Evolutionary conservation across 2,329 filamentous ascomycete species (phyloP).

Genomic region (Penicillium frequentans): DNA sequence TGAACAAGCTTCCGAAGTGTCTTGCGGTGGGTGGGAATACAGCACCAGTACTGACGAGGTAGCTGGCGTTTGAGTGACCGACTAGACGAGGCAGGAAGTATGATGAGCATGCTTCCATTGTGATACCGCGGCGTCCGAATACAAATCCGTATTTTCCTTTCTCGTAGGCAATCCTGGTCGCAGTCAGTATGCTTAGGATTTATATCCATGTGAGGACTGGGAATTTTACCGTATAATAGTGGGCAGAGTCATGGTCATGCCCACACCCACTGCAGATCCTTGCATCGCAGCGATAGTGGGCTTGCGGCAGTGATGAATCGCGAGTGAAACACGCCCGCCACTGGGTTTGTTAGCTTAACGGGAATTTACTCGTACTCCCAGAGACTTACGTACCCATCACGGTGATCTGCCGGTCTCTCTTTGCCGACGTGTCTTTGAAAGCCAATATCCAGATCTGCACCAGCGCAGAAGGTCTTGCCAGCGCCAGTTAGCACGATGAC

Average conservation of each 20-base stretch:
- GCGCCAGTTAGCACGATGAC: constrained; percentile 56
- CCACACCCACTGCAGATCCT: constrained; percentile 58
- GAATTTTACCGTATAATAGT: constrained; percentile 49
- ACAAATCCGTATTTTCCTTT: constrained; percentile 71
- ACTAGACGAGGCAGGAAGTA: constrained; percentile 72
- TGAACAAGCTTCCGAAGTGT: constrained; percentile 59
- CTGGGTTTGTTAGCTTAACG: constrained; percentile 9
- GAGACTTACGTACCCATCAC: constrained; percentile 49
- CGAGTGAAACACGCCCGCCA: constrained; percentile 40
- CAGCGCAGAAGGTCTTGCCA: constrained; percentile 50
- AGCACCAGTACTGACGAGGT: constrained; percentile 61
- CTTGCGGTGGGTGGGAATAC: constrained; percentile 55
- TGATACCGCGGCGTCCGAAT: constrained; percentile 68
- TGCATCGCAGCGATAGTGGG: constrained; percentile 58
- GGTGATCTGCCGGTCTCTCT: constrained; percentile 49
- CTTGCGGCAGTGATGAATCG: constrained; percentile 59
- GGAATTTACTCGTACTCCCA: no score
- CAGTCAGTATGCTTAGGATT: neutral
- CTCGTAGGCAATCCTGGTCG: constrained; percentile 52
- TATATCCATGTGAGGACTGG: neutral
- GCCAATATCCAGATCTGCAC: constrained; percentile 56
- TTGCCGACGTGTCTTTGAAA: constrained; percentile 43
- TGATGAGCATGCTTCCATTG: constrained; percentile 70
- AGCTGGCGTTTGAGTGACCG: constrained; percentile 46
- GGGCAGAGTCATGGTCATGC: constrained; percentile 60